Evolutionary conservation across 2,329 filamentous ascomycete species (phyloP).

Genomic region (Beauveria brongniartii): DNA sequence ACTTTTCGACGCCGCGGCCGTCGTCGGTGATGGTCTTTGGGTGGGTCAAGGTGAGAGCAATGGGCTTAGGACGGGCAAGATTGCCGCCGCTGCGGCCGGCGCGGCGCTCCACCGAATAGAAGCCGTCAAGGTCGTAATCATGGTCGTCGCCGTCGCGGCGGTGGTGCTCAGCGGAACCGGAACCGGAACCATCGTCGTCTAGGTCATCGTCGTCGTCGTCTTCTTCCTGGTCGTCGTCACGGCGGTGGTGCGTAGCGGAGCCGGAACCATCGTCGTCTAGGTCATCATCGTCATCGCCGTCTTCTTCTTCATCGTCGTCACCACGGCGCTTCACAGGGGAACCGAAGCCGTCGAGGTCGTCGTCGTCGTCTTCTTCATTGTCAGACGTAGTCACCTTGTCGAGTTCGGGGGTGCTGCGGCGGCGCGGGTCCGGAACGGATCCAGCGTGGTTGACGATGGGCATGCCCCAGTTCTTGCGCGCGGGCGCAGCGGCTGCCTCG

Average conservation of each 20-base stretch:
- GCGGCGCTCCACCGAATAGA: background rate
- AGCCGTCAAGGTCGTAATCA: background rate
- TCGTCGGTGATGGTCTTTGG: background rate
- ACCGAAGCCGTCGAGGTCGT: background rate
- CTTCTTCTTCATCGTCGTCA: background rate
- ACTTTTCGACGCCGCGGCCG: background rate
- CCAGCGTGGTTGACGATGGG: background rate
- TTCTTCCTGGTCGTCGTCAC: background rate
- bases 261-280: no score
- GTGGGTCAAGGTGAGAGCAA: no score
- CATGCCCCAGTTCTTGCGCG: background rate
- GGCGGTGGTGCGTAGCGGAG: background rate
- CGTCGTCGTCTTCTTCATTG: background rate
- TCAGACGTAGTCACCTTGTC: background rate
- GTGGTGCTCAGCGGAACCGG: no score
- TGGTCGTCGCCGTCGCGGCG: background rate
- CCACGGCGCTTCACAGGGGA: background rate
- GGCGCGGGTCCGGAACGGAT: background rate
- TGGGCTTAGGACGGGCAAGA: background rate
- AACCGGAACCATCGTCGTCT: no score
- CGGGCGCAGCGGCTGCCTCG: background rate
- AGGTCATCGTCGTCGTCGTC: background rate
- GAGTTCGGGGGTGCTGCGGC: background rate
- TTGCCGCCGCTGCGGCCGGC: no score
- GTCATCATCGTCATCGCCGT: background rate